A percentile compares a stretch with the other conserved stretches of the same genome.
Evolutionary conservation across 2,329 filamentous ascomycete genomes (phyloP).

Genomic region (Mariannaea elegans): DNA sequence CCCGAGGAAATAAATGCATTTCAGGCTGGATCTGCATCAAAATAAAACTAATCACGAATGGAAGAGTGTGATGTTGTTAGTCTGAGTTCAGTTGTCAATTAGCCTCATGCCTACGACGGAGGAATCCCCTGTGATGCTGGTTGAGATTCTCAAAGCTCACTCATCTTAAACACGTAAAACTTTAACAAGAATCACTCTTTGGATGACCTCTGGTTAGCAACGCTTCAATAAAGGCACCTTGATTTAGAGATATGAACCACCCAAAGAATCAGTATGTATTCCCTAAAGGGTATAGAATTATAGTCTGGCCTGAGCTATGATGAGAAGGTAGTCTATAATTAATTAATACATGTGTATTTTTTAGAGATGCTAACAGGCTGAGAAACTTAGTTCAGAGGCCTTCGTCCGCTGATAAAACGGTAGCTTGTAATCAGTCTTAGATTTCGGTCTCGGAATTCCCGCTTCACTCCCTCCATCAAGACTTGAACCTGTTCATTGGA

Average conservation of each 20-base stretch:
- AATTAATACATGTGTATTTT: no score
- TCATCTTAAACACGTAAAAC: slow-evolving; percentile 52
- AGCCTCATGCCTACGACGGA: slow-evolving; percentile 60
- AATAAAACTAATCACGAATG: slow-evolving; percentile 59
- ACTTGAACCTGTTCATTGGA: slow-evolving; percentile 51
- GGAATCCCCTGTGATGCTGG: slow-evolving; percentile 59
- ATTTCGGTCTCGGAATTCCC: slow-evolving; percentile 48
- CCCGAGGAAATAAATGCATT: slow-evolving; percentile 44
- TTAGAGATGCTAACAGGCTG: no score
- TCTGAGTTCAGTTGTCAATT: slow-evolving; percentile 60
- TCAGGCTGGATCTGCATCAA: slow-evolving; percentile 50
- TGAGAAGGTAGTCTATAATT: no score
- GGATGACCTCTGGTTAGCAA: slow-evolving; percentile 47
- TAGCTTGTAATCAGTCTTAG: slow-evolving; percentile 34
- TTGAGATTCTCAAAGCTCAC: slow-evolving; percentile 32
- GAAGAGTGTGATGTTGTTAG: slow-evolving; percentile 73
- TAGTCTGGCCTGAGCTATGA: no score
- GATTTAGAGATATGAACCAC: not conserved
- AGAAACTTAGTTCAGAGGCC: no score
- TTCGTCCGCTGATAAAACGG: slow-evolving; percentile 31
- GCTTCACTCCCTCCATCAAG: slow-evolving; percentile 59
- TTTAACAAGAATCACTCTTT: slow-evolving; percentile 58
- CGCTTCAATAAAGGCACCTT: slow-evolving; percentile 29
- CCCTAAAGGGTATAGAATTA: no score
- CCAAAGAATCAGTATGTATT: no score